These are phyloP conservation scores for Pouteria campechiana DNA, from an alignment of 179 eudicot species.

Conservation along the genomic window DNA sequence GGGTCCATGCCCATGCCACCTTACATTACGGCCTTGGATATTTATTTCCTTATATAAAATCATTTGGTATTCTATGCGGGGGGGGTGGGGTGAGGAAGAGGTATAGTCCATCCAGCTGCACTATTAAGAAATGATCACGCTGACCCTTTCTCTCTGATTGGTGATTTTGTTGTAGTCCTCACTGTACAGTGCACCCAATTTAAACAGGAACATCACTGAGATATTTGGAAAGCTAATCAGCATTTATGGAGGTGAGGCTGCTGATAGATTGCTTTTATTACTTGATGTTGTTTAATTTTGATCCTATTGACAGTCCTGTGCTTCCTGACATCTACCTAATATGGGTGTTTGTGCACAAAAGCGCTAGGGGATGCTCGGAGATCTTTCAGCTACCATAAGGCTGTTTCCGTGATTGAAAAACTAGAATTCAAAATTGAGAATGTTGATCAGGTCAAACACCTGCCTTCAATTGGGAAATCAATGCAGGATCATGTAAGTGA, in stretches of 20 bases:
- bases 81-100: no score
- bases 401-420: conserved; percentile 85
- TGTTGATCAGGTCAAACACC: conserved; percentile 69
- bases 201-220: conserved; percentile 61
- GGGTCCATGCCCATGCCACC: no score
- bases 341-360: conserved; percentile 6
- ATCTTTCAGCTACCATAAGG: conserved; percentile 89
- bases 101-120: no score
- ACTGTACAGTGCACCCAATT: conserved; percentile 70
- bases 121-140: no score
- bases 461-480: conserved; percentile 86
- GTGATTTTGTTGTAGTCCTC: no score
- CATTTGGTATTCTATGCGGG: no score
- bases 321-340: not conserved
- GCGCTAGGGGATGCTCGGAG: conserved; percentile 96
- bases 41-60: no score
- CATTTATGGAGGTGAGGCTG: conserved; percentile 64
- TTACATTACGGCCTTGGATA: no score
- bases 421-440: conserved; percentile 78
- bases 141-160: no score
- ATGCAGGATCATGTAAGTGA: conserved; percentile 86
- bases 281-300: not conserved
- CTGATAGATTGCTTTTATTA: not conserved
- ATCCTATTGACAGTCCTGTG: not conserved
- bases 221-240: conserved; percentile 85